Conservation (phyloP, 495 filamentous ascomycete genomes). For the Mytilinidion resinicola region DNA sequence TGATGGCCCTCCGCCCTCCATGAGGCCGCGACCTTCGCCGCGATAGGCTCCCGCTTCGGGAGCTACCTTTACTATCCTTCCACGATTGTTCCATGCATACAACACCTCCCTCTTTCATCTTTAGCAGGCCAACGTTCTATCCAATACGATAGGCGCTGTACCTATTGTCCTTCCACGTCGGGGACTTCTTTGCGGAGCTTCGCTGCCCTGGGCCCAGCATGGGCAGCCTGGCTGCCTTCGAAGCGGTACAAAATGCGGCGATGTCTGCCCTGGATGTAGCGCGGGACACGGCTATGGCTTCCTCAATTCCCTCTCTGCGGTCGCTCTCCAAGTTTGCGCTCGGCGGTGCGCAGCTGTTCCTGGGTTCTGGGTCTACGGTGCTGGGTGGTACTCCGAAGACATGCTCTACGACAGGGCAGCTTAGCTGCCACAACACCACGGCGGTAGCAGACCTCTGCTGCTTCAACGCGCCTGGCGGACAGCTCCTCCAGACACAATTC, state of each 20-base stretch:
- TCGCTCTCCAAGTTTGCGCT: constrained; percentile 26
- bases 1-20: constrained; percentile 6
- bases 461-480: constrained; percentile 69
- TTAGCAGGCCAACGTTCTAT: background rate
- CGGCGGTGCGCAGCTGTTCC: constrained; percentile 23
- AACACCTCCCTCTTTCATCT: constrained; percentile 17
- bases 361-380: constrained; percentile 18
- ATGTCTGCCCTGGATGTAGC: background rate
- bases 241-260: constrained; percentile 20
- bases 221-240: background rate
- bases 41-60: constrained; percentile 13
- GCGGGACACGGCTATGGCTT: constrained; percentile 7
- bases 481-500: constrained; percentile 77
- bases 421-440: constrained; percentile 54
- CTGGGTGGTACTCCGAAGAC: constrained; percentile 16
- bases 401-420: constrained; percentile 45
- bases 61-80: constrained; percentile 3
- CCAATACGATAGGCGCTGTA: constrained; percentile 2
- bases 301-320: constrained; percentile 19
- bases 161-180: constrained; percentile 4
- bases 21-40: constrained; percentile 15
- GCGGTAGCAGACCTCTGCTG: constrained; percentile 57
- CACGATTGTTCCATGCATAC: constrained; percentile 6
- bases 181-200: background rate
- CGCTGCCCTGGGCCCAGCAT: background rate